phyloP scores from a whole-genome alignment of 306 rosid species.

The Vigna unguiculata region DNA sequence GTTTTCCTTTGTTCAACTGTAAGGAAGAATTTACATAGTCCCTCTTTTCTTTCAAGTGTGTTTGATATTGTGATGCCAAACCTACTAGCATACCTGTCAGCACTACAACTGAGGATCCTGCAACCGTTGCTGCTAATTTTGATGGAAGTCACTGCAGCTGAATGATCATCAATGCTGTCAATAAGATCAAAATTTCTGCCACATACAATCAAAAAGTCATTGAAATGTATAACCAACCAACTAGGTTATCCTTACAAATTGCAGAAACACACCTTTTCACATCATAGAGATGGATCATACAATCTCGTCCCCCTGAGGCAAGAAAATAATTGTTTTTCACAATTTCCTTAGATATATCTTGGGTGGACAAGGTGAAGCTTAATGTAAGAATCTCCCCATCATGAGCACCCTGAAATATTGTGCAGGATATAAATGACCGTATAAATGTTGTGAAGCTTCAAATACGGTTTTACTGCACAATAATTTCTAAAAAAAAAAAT shows the following conservation, averaged over 20 bases:
- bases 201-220: conserved; percentile 40
- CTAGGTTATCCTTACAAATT: conserved; percentile 35
- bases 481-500: conserved; percentile 32
- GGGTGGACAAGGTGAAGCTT: conserved; percentile 60
- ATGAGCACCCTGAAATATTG: conserved; percentile 72
- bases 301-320: conserved; percentile 78
- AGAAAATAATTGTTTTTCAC: conserved; percentile 53
- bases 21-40: conserved; percentile 19
- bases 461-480: conserved; percentile 33
- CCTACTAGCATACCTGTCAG: conserved; percentile 63
- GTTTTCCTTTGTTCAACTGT: conserved; percentile 21
- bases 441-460: conserved; percentile 30
- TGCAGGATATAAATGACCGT: conserved; percentile 34
- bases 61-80: conserved; percentile 40
- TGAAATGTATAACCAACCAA: conserved; percentile 34
- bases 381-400: conserved; percentile 79
- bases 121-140: conserved; percentile 56
- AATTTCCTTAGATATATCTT: conserved; percentile 44
- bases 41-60: conserved; percentile 27
- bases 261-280: conserved; percentile 60
- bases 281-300: conserved; percentile 74
- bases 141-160: conserved; percentile 77
- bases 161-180: conserved; percentile 68
- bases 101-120: conserved; percentile 74
- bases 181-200: conserved; percentile 78